phyloP scores from a whole-genome alignment of 2,329 filamentous ascomycete species.

The Colletotrichum magnum region DNA sequence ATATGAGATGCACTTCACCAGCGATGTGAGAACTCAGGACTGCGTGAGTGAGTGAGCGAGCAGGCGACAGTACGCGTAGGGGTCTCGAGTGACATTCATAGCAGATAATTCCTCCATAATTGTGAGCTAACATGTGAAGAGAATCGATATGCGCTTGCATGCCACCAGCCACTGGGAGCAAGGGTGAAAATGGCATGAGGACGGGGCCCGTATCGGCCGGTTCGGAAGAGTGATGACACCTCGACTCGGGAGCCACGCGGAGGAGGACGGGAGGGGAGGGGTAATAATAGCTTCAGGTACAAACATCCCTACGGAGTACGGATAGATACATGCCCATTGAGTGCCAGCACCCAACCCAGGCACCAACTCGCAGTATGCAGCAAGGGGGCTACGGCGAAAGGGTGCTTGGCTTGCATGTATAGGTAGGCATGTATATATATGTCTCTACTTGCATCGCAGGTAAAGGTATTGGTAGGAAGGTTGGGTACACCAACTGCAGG shows the following conservation, averaged over 20 bases:
- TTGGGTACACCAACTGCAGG: too few relatives aligned
- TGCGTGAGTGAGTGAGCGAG: not conserved
- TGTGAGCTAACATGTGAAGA: conserved; percentile 29
- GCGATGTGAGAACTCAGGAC: not conserved
- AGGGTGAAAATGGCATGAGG: conserved; percentile 22
- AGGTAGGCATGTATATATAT: conserved; percentile 14
- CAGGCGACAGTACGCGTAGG: not conserved
- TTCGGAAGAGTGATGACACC: conserved; percentile 40
- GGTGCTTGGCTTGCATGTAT: conserved; percentile 3
- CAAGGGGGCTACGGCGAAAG: conserved; percentile 13
- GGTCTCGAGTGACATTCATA: conserved; percentile 33
- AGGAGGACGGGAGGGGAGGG: not conserved
- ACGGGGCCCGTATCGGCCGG: conserved; percentile 28
- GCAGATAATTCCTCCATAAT: conserved; percentile 24
- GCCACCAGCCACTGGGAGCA: conserved; percentile 24
- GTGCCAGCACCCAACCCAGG: not conserved
- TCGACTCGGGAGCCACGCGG: conserved; percentile 33
- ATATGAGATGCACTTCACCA: conserved; percentile 5
- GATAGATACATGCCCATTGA: not conserved
- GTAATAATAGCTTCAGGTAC: not conserved
- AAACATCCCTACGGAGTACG: not conserved
- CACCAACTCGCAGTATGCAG: not conserved
- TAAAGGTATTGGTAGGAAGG: too few relatives aligned
- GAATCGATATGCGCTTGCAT: conserved; percentile 19
- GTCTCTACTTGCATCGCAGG: not conserved